Percentiles rank a stretch among this genome's conserved stretches.
Evolutionary conservation across 495 filamentous ascomycete genomes (phyloP).

Genomic region (Trichocladium uniseriatum): DNA sequence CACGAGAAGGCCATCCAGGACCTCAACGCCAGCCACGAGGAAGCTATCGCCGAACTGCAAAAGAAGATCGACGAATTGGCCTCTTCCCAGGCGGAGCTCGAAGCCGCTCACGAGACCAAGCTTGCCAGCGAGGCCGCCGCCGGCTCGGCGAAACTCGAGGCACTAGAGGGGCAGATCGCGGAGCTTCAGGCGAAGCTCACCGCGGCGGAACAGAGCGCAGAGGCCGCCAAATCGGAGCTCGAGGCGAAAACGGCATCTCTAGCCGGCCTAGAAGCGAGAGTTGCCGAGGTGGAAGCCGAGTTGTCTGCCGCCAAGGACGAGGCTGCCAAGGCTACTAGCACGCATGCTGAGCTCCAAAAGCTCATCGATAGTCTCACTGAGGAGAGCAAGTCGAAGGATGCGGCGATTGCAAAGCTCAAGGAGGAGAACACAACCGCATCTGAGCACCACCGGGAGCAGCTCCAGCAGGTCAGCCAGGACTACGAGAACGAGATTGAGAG

Average conservation of each 20-base stretch:
- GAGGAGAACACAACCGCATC: constrained; percentile 34
- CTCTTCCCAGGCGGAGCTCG: constrained; percentile 19
- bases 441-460: constrained; percentile 41
- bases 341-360: constrained; percentile 8
- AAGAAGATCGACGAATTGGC: constrained; percentile 36
- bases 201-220: constrained; percentile 25
- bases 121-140: constrained; percentile 23
- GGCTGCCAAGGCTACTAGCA: constrained; percentile 32
- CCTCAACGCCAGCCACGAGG: constrained; percentile 35
- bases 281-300: constrained; percentile 30
- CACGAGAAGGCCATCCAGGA: constrained; percentile 33
- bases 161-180: constrained; percentile 33
- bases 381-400: constrained; percentile 33
- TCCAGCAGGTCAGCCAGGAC: constrained; percentile 43
- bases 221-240: constrained; percentile 33
- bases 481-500: constrained; percentile 49
- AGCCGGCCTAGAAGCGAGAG: constrained; percentile 29
- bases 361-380: constrained; percentile 38
- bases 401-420: constrained; percentile 28
- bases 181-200: constrained; percentile 33
- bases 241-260: constrained; percentile 25
- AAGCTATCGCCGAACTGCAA: constrained; percentile 31
- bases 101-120: constrained; percentile 24
- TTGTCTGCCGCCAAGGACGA: constrained; percentile 22
- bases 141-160: constrained; percentile 27